A percentile compares a stretch with the other conserved stretches of the same genome.
Conservation (phyloP, 257 asterid species). For the Gentiana straminea region DNA sequence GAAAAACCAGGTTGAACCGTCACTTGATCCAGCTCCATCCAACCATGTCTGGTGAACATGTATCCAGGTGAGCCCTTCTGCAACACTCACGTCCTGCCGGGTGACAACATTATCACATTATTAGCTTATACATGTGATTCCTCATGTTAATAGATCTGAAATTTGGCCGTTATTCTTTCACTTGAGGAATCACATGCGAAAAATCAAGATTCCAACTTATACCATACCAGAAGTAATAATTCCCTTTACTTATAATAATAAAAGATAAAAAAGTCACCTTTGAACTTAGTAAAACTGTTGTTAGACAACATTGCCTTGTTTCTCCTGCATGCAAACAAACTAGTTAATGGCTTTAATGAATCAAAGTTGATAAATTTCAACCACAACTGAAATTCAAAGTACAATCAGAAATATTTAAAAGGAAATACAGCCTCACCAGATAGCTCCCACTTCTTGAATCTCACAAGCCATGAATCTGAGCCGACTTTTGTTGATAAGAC, state of each 20-base stretch:
- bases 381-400: too few species aligned
- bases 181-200: too few species aligned
- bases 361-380: too few species aligned
- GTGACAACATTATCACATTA: constrained; percentile 3
- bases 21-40: constrained; percentile 42
- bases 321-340: constrained; percentile 39
- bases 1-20: constrained; percentile 39
- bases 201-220: too few species aligned
- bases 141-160: too few species aligned
- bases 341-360: background rate
- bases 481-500: constrained; percentile 56
- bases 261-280: constrained; percentile 31
- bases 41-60: constrained; percentile 84
- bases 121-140: too few species aligned
- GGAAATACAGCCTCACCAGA: constrained; percentile 41
- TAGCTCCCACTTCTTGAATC: constrained; percentile 86
- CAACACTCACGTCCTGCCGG: constrained; percentile 63
- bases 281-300: constrained; percentile 54
- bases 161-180: too few species aligned
- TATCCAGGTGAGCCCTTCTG: constrained; percentile 67
- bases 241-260: too few species aligned
- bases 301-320: constrained; percentile 41
- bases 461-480: constrained; percentile 74
- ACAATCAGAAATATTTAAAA: background rate
- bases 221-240: too few species aligned